Conservation (phyloP, 2,329 filamentous ascomycete genomes). For the Penicillium sp. region DNA sequence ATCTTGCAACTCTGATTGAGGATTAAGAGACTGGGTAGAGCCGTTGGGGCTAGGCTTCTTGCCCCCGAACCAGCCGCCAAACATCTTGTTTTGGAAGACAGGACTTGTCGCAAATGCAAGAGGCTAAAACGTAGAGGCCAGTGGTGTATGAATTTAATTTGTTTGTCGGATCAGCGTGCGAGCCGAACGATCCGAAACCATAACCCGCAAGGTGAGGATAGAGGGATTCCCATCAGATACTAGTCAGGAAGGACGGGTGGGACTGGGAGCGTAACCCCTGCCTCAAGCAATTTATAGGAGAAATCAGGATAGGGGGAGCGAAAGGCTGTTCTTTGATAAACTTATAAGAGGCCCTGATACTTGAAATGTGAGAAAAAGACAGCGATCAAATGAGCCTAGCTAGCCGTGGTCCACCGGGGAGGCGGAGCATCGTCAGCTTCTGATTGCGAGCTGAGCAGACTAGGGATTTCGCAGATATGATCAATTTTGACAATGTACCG, state of each 20-base stretch:
- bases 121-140: slow-evolving; percentile 4
- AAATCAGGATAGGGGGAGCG: slow-evolving; percentile 10
- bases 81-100: slow-evolving; percentile 34
- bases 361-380: not conserved
- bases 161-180: slow-evolving; percentile 15
- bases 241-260: slow-evolving; percentile 16
- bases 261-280: slow-evolving; percentile 31
- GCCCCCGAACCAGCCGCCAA: slow-evolving; percentile 51
- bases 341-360: slow-evolving; percentile 15
- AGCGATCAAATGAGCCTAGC: slow-evolving; percentile 8
- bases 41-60: slow-evolving; percentile 45
- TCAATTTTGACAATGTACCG: not conserved
- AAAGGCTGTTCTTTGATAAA: slow-evolving; percentile 12
- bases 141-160: slow-evolving; percentile 12
- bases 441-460: slow-evolving; percentile 13
- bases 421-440: slow-evolving; percentile 23
- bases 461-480: not conserved
- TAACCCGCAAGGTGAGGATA: slow-evolving; percentile 25
- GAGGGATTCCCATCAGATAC: slow-evolving; percentile 33
- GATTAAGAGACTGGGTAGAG: slow-evolving; percentile 61
- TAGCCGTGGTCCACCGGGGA: slow-evolving; percentile 25
- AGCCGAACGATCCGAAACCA: slow-evolving; percentile 26
- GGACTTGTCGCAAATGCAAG: not conserved
- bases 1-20: slow-evolving; percentile 61
- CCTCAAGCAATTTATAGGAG: slow-evolving; percentile 12